Percentiles rank a stretch among this genome's conserved stretches.
Conservation (phyloP, 1,139 yeast species). For the Kurtzmaniella quercitrusa region DNA sequence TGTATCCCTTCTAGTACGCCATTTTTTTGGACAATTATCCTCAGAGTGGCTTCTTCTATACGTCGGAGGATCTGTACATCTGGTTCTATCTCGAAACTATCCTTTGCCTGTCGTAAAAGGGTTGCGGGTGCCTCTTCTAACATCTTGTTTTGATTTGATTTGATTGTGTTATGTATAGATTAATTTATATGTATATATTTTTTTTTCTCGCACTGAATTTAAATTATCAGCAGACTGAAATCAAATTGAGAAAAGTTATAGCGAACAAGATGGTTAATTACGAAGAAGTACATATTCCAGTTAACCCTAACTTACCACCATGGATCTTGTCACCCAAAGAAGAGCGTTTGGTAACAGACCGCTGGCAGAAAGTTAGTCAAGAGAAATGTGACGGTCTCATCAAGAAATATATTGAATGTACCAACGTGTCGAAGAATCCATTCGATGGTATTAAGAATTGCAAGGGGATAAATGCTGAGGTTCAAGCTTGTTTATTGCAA, state of each 20-base stretch:
- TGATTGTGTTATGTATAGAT: slow-evolving; percentile 5
- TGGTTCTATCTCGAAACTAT: slow-evolving; percentile 49
- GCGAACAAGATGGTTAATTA: slow-evolving; percentile 10
- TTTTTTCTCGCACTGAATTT: too few relatives aligned
- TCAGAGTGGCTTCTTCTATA: slow-evolving; percentile 36
- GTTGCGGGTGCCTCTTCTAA: slow-evolving; percentile 34
- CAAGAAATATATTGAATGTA: slow-evolving; percentile 40
- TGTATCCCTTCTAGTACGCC: slow-evolving; percentile 20
- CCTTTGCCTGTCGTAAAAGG: slow-evolving; percentile 37
- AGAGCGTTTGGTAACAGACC: slow-evolving; percentile 73
- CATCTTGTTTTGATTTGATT: slow-evolving; percentile 12
- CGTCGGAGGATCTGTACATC: slow-evolving; percentile 49
- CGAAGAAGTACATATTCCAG: slow-evolving; percentile 39
- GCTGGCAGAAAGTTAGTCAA: slow-evolving; percentile 76
- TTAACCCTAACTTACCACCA: slow-evolving; percentile 56
- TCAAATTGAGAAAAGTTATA: background rate
- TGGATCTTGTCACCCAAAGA: slow-evolving; percentile 89
- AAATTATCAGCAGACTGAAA: too few relatives aligned
- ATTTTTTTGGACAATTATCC: slow-evolving; percentile 24
- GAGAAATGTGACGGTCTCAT: slow-evolving; percentile 67
- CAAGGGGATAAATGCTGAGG: slow-evolving; percentile 26
- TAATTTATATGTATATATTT: too few relatives aligned
- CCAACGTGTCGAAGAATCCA: slow-evolving; percentile 39
- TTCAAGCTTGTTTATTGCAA: slow-evolving; percentile 55
- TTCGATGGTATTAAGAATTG: slow-evolving; percentile 61